Percentiles rank a stretch among this genome's conserved stretches.
Evolutionary conservation across 176 grass and related monocot genomes (phyloP).

Genomic region (Raddia guianensis): DNA sequence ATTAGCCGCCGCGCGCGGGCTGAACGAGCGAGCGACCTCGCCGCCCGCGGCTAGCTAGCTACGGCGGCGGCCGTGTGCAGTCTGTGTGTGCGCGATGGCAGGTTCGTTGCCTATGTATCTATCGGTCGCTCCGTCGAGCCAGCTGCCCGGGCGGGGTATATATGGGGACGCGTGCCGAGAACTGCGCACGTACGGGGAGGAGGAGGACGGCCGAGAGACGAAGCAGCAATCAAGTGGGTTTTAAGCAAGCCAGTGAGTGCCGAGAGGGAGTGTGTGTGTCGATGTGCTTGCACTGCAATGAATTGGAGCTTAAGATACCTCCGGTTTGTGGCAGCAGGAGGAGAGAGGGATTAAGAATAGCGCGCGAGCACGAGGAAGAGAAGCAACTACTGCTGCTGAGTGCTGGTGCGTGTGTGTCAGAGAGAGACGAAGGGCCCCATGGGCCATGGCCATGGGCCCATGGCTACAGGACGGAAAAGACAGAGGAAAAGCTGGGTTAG

Average conservation of each 20-base stretch:
- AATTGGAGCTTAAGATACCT: constrained; percentile 78
- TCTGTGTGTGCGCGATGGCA: neutral
- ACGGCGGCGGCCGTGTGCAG: constrained; percentile 3
- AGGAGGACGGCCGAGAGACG: neutral
- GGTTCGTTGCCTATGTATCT: constrained; percentile 48
- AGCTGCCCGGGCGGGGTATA: constrained; percentile 46
- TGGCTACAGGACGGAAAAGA: constrained; percentile 32
- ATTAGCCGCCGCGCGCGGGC: constrained; percentile 40
- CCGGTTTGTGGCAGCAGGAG: constrained; percentile 34
- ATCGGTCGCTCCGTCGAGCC: constrained; percentile 41
- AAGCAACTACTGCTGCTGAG: neutral
- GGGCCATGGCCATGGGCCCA: too few species aligned
- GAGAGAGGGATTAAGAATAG: constrained; percentile 39
- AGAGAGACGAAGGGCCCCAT: constrained; percentile 5
- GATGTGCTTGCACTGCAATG: constrained; percentile 51
- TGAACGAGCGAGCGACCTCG: neutral
- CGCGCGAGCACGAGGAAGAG: neutral
- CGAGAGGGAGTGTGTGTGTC: neutral
- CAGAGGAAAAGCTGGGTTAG: constrained; percentile 37
- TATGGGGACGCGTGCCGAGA: constrained; percentile 67
- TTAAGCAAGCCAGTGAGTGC: constrained; percentile 52
- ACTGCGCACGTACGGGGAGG: constrained; percentile 44
- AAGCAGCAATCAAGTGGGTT: constrained; percentile 71
- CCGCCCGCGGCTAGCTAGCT: constrained; percentile 12
- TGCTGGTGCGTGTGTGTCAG: neutral